Evolutionary conservation across 2,329 filamentous ascomycete genomes (phyloP).

Genomic region (Chalaropsis ovoidea): DNA sequence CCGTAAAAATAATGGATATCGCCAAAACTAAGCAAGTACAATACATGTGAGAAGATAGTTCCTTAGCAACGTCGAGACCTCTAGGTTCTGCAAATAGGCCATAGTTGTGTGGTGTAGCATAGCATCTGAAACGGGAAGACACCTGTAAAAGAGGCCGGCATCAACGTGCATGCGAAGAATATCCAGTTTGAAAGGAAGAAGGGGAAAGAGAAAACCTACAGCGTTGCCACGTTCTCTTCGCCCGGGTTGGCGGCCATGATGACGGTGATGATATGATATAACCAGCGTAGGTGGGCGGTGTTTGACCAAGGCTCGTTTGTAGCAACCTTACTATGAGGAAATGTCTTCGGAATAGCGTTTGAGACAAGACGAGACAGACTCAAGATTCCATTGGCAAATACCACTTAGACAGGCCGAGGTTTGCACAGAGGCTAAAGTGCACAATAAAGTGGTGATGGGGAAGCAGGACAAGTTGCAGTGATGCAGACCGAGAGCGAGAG

Average conservation of each 20-base stretch:
- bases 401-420: background rate
- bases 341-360: background rate
- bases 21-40: conserved; percentile 50
- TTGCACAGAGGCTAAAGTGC: background rate
- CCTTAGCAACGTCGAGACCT: background rate
- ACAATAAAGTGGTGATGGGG: background rate
- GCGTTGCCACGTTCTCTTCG: conserved; percentile 43
- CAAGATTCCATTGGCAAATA: background rate
- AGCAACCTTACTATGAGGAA: background rate
- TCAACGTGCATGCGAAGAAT: background rate
- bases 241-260: conserved; percentile 40
- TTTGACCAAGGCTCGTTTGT: background rate
- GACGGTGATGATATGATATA: conserved; percentile 22
- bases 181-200: background rate
- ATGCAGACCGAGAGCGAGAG: background rate
- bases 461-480: background rate
- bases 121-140: background rate
- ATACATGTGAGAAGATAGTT: background rate
- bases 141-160: conserved; percentile 11
- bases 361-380: background rate
- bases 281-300: background rate
- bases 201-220: conserved; percentile 34
- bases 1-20: conserved; percentile 73
- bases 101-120: background rate
- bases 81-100: background rate